Evolutionary conservation across 2,329 filamentous ascomycete species (phyloP).

Genomic region (Venturia pyrina): DNA sequence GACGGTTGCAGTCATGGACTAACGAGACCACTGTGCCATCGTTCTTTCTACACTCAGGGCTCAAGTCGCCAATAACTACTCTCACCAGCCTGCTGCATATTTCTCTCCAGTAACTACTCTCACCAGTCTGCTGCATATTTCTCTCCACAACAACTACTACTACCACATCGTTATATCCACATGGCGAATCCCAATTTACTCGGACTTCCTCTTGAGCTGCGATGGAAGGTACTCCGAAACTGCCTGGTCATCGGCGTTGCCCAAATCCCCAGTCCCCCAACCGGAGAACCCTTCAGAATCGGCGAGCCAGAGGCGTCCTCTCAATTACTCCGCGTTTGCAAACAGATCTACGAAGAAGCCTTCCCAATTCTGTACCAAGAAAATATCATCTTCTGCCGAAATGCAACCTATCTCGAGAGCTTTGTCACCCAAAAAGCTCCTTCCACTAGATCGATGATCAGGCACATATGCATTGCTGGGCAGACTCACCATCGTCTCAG

Average conservation of each 20-base stretch:
- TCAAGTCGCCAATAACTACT: neutral
- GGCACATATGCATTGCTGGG: neutral
- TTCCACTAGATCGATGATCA: neutral
- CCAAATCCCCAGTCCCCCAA: neutral
- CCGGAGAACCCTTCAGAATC: neutral
- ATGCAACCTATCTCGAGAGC: neutral
- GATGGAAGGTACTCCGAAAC: neutral
- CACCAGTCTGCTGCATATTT: neutral
- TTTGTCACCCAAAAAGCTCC: neutral
- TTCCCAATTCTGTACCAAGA: constrained; percentile 1
- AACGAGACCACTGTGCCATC: neutral
- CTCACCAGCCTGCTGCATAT: neutral
- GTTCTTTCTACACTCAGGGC: neutral
- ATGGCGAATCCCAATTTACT: neutral
- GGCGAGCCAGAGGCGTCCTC: neutral
- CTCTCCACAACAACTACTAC: neutral
- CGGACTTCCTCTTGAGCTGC: neutral
- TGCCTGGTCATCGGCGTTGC: neutral
- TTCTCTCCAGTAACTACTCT: neutral
- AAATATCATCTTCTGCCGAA: constrained; percentile 2
- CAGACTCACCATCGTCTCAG: neutral
- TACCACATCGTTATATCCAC: neutral
- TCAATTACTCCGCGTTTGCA: constrained; percentile 1
- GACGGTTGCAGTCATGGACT: too few relatives aligned
- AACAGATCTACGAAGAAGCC: neutral